phyloP scores from a whole-genome alignment of 371 early-diverging fungal species.

The Apophysomyces sp. region DNA sequence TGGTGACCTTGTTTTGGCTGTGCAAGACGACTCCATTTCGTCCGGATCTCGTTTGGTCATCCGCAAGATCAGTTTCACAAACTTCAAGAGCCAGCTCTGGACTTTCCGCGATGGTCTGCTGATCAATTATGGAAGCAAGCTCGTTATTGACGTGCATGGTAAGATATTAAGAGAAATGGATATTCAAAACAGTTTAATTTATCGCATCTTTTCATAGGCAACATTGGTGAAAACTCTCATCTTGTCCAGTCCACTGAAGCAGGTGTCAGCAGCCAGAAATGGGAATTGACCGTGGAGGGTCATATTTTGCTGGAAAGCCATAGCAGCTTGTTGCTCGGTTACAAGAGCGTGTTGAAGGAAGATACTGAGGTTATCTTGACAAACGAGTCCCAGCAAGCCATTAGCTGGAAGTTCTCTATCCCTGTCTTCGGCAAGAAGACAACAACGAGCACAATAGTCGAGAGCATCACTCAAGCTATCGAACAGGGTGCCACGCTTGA shows the following conservation, averaged over 20 bases:
- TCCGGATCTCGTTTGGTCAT: slow-evolving; percentile 20
- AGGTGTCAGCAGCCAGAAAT: slow-evolving; percentile 29
- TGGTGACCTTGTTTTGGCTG: slow-evolving; percentile 33
- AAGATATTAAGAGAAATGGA: neutral
- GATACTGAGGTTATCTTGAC: slow-evolving; percentile 28
- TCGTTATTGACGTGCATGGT: slow-evolving; percentile 42
- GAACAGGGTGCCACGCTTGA: slow-evolving; percentile 24
- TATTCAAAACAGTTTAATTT: neutral
- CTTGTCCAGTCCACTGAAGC: slow-evolving; percentile 23
- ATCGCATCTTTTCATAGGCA: slow-evolving; percentile 13
- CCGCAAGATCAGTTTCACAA: slow-evolving; percentile 26
- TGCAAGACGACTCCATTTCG: slow-evolving; percentile 12
- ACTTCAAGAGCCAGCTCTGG: slow-evolving; percentile 51
- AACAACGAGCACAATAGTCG: neutral
- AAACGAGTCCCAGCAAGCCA: neutral
- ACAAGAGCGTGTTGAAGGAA: slow-evolving; percentile 23
- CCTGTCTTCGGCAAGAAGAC: slow-evolving; percentile 40
- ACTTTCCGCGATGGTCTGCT: slow-evolving; percentile 48
- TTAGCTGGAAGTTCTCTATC: slow-evolving; percentile 41
- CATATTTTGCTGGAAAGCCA: slow-evolving; percentile 35
- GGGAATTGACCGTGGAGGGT: slow-evolving; percentile 42
- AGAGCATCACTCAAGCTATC: slow-evolving; percentile 16
- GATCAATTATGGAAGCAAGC: slow-evolving; percentile 53
- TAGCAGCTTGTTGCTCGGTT: slow-evolving; percentile 26
- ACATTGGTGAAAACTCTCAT: slow-evolving; percentile 14